These are phyloP conservation scores for Xylaria arbuscula DNA, from an alignment of 2,329 filamentous ascomycete genomes.

Conservation along the genomic window DNA sequence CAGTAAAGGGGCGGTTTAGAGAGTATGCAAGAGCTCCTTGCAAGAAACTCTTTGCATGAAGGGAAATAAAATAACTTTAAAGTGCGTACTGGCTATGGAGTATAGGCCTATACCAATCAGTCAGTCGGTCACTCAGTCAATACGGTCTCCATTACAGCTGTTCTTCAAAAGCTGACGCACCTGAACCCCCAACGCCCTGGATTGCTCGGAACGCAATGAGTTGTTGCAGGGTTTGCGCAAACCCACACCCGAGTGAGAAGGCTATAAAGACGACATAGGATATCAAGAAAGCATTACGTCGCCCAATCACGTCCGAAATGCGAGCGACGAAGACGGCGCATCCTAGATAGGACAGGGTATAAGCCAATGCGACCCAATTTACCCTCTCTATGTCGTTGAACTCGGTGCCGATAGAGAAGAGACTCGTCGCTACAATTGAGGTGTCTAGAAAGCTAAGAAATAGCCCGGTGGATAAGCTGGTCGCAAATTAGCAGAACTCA, in stretches of 20 bases:
- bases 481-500: conserved; percentile 27
- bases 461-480: conserved; percentile 62
- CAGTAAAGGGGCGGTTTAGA: neutral
- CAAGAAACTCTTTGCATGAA: neutral
- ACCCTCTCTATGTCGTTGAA: conserved; percentile 58
- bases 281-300: conserved; percentile 61
- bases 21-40: neutral
- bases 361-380: conserved; percentile 67
- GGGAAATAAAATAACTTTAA: neutral
- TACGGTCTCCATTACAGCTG: neutral
- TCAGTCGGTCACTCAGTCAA: conserved; percentile 20
- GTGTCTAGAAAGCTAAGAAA: conserved; percentile 70
- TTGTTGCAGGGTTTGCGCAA: conserved; percentile 56
- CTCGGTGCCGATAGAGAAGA: conserved; percentile 66
- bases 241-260: conserved; percentile 68
- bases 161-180: conserved; percentile 48
- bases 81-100: conserved; percentile 57
- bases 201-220: conserved; percentile 62
- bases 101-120: conserved; percentile 57
- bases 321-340: conserved; percentile 67
- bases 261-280: conserved; percentile 65
- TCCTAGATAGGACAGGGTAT: conserved; percentile 67
- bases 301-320: conserved; percentile 65
- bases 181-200: conserved; percentile 64
- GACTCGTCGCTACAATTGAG: conserved; percentile 68